Conservation (phyloP, 345 rosid genomes). For the Psidium friedrichsthalianum region DNA sequence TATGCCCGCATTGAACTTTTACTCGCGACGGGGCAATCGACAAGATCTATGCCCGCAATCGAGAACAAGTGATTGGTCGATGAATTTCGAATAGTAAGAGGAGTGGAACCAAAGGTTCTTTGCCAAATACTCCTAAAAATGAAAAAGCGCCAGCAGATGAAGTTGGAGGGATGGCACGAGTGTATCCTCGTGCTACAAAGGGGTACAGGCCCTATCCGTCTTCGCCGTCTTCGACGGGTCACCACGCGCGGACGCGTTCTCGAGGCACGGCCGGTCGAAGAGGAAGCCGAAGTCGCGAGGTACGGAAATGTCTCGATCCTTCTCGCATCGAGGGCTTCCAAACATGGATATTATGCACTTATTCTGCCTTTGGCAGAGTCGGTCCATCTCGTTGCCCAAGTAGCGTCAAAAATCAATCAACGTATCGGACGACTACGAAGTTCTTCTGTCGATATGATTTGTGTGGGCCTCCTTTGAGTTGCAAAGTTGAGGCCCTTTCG, state of each 20-base stretch:
- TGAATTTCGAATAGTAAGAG: not conserved
- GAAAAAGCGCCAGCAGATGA: not conserved
- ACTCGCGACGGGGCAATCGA: accelerated
- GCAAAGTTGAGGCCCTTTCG: not conserved
- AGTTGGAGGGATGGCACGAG: not conserved
- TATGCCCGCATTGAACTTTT: not conserved
- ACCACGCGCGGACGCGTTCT: accelerated
- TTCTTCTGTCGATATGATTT: not conserved
- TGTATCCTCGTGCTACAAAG: not conserved
- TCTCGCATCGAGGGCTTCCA: not conserved
- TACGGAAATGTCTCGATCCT: not conserved
- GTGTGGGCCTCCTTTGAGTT: not conserved
- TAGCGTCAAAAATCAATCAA: not conserved
- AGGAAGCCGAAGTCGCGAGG: not conserved
- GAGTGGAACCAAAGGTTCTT: not conserved
- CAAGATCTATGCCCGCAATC: accelerated
- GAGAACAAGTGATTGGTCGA: not conserved
- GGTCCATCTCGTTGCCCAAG: not conserved
- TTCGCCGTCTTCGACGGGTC: not conserved
- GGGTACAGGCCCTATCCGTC: not conserved
- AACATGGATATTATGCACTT: not conserved
- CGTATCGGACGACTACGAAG: not conserved
- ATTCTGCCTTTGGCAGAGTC: not conserved
- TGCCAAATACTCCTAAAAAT: too few species aligned
- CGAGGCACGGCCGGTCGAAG: not conserved